phyloP scores from a whole-genome alignment of 192 early-diverging fungal genomes.

The Rhizophagus sp. region DNA sequence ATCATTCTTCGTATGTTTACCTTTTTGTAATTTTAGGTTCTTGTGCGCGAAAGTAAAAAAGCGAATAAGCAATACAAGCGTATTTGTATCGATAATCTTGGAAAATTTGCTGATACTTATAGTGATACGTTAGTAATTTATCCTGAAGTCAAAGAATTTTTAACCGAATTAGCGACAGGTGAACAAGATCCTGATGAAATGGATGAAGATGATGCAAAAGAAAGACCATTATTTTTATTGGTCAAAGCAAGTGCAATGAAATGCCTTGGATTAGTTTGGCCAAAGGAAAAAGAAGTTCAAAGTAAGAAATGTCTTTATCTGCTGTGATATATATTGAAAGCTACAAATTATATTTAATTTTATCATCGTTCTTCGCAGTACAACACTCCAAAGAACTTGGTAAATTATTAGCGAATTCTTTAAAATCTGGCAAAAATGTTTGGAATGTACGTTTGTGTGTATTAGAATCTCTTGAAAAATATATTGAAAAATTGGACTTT shows the following conservation, averaged over 20 bases:
- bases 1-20: background rate
- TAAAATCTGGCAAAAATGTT: slow-evolving; percentile 57
- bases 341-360: background rate
- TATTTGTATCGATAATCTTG: slow-evolving; percentile 63
- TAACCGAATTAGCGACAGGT: slow-evolving; percentile 47
- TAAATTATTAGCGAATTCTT: slow-evolving; percentile 46
- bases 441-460: slow-evolving; percentile 84
- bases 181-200: slow-evolving; percentile 51
- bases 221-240: slow-evolving; percentile 61
- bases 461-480: slow-evolving; percentile 62
- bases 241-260: slow-evolving; percentile 71
- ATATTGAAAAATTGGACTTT: slow-evolving; percentile 47
- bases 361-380: slow-evolving; percentile 13
- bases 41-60: slow-evolving; percentile 75
- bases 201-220: slow-evolving; percentile 59
- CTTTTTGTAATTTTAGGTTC: slow-evolving; percentile 39
- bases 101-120: slow-evolving; percentile 59
- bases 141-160: slow-evolving; percentile 58
- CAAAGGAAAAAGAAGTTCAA: slow-evolving; percentile 44
- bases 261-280: slow-evolving; percentile 61
- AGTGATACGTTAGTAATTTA: slow-evolving; percentile 55
- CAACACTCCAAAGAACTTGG: slow-evolving; percentile 49
- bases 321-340: too few species aligned
- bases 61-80: slow-evolving; percentile 73
- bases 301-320: slow-evolving; percentile 42